Conservation (phyloP, 805 yeast genomes). For the Ogataea parapolymorpha region DNA sequence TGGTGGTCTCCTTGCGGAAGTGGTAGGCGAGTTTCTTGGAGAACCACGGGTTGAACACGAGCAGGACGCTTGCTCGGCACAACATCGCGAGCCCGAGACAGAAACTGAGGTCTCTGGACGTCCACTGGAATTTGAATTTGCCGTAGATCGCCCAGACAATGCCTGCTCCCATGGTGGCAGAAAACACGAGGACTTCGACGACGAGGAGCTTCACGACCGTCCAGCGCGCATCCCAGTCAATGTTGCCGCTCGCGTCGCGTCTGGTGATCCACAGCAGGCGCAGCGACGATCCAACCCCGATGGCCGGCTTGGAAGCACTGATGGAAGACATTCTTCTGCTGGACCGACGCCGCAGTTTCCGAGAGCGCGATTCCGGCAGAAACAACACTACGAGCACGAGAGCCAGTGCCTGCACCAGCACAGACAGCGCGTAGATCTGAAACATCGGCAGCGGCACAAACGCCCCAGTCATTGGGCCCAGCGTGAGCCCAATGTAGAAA, state of each 20-base stretch:
- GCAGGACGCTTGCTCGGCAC: conserved; percentile 45
- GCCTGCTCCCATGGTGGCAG: conserved; percentile 40
- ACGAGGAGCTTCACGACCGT: conserved; percentile 48
- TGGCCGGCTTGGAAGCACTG: conserved; percentile 7
- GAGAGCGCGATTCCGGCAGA: conserved; percentile 64
- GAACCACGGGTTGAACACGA: conserved; percentile 50
- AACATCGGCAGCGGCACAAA: conserved; percentile 33
- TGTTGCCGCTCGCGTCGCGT: conserved; percentile 25
- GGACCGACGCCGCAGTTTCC: conserved; percentile 49
- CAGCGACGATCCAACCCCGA: conserved; percentile 42
- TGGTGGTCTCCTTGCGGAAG: conserved; percentile 34
- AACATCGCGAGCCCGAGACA: conserved; percentile 51
- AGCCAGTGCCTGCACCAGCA: conserved; percentile 30
- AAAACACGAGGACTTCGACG: conserved; percentile 42
- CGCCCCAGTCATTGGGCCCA: conserved; percentile 64
- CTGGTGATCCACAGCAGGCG: conserved; percentile 52
- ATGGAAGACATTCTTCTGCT: conserved; percentile 30
- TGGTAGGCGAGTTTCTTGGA: conserved; percentile 35
- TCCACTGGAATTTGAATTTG: conserved; percentile 52
- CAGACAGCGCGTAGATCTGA: conserved; percentile 21
- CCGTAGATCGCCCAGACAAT: conserved; percentile 50
- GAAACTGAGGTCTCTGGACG: conserved; percentile 51
- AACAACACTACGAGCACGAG: conserved; percentile 36
- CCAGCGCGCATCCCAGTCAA: conserved; percentile 36
- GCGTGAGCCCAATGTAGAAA: conserved; percentile 55